Conservation (phyloP, 805 yeast species). For the Metschnikowia borealis region DNA sequence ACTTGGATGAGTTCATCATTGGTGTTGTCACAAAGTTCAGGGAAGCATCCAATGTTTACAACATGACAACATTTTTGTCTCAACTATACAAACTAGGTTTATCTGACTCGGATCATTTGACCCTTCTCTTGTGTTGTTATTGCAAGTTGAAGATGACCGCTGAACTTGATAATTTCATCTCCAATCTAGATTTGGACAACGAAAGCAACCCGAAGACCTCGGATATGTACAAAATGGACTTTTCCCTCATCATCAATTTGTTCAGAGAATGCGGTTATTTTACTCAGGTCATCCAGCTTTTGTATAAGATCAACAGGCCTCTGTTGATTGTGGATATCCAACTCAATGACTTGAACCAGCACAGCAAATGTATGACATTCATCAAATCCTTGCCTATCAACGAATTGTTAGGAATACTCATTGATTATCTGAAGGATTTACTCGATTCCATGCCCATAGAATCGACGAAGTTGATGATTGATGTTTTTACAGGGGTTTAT, state of each 20-base stretch:
- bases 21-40: slow-evolving; percentile 75
- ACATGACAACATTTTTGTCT: slow-evolving; percentile 60
- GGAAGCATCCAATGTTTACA: slow-evolving; percentile 67
- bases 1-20: slow-evolving; percentile 42
- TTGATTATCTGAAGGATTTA: slow-evolving; percentile 60
- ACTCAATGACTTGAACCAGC: slow-evolving; percentile 59
- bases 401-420: slow-evolving; percentile 69
- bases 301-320: slow-evolving; percentile 69
- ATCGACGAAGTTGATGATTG: slow-evolving; percentile 76
- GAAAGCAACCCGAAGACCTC: slow-evolving; percentile 6
- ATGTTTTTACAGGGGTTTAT: slow-evolving; percentile 85
- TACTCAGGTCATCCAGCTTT: slow-evolving; percentile 63
- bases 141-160: slow-evolving; percentile 67
- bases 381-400: slow-evolving; percentile 67
- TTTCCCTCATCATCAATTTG: slow-evolving; percentile 60
- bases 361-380: slow-evolving; percentile 57
- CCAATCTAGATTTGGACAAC: slow-evolving; percentile 28
- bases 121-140: slow-evolving; percentile 71
- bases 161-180: slow-evolving; percentile 56
- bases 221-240: slow-evolving; percentile 35
- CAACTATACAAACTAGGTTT: slow-evolving; percentile 50
- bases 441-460: slow-evolving; percentile 70
- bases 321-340: slow-evolving; percentile 72
- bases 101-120: slow-evolving; percentile 77
- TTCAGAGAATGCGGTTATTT: slow-evolving; percentile 70